Evolutionary conservation across 176 grass and related monocot genomes (phyloP).

Genomic region (Thalia dealbata): DNA sequence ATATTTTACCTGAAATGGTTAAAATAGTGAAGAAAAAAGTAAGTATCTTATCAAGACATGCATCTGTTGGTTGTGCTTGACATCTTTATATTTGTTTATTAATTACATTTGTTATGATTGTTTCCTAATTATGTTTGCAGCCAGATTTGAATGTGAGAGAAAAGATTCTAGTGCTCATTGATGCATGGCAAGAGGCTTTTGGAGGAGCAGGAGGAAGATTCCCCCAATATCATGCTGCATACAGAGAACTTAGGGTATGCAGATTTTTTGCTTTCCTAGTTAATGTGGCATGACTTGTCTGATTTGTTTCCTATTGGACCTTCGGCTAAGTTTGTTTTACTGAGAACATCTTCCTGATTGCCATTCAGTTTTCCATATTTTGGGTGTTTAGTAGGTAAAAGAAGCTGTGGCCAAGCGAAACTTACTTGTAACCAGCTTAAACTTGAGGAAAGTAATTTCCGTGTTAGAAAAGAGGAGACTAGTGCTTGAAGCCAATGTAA

Average conservation of each 20-base stretch:
- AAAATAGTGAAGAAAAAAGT: slow-evolving; percentile 99
- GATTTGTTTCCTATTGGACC: neutral
- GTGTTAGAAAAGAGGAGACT: too few relatives aligned
- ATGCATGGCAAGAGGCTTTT: slow-evolving; percentile 99
- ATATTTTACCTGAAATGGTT: slow-evolving; percentile 98
- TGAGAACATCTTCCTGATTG: too few relatives aligned
- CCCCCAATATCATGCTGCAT: slow-evolving; percentile 78
- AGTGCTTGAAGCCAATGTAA: too few relatives aligned
- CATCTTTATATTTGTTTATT: neutral
- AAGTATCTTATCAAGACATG: neutral
- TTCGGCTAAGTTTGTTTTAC: too few relatives aligned
- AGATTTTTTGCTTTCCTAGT: neutral
- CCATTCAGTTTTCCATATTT: too few relatives aligned
- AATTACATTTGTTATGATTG: slow-evolving; percentile 16
- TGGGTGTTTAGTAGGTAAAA: too few relatives aligned
- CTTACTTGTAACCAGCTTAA: too few relatives aligned
- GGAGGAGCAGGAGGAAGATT: slow-evolving; percentile 77
- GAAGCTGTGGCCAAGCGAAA: too few relatives aligned
- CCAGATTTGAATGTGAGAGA: slow-evolving; percentile 77
- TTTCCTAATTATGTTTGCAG: slow-evolving; percentile 39
- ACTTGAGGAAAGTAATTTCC: too few relatives aligned
- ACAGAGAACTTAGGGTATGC: slow-evolving; percentile 88
- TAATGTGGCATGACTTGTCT: neutral
- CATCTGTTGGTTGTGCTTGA: neutral
- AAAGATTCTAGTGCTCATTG: slow-evolving; percentile 93